Evolutionary conservation across 768 basidiomycete species (phyloP), one percentile per base, ranked within the genome.

Genomic region (Suillus luteus): DNA sequence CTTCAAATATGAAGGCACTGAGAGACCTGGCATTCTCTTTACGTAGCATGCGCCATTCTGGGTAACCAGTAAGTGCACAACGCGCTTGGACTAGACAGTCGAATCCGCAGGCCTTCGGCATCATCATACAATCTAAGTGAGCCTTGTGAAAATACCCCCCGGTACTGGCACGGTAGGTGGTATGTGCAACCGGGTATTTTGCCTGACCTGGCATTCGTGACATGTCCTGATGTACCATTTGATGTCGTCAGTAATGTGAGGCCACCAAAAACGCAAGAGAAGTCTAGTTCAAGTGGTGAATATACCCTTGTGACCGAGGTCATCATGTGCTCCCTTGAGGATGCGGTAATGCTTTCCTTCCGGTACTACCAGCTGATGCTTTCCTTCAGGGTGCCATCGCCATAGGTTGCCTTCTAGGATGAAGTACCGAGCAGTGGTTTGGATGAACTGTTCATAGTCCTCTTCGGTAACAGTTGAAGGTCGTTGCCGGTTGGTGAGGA

Each of bases 71-170:
- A 0, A 69, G 38, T 0, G 55, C 15, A 1, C 64, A 67, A 0
- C 14, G 8, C 0, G 55, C 65, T 1, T 67, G 31, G 66, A 66
- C 67, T 7, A 79, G 71, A 11, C 66, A 75, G 0, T 24, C 5
- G 17, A 61, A 67, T 0, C 67, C n/a, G 0, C 41, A 5, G 0
- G 51, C 40, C 8, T 35, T 52, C 0, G 41, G 60, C 67, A 68
- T 66, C 0, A 63, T 17, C 55, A 68, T 66, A 0, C 40, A 60
- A 9, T 52, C 17, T 0, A 52, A 10, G 2, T 52, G 51, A 0
- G 9, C 51, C 4, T 14, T 52, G 0, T 17, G 15, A 31, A 52
- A 10, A 52, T 15, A 0, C 51, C 9, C 0, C 51, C 51, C 0
- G 37, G 60, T 1, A 64, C 10, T 3, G 3, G 31, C 3, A 31